These are phyloP conservation scores for Podospora anserina DNA, from an alignment of 495 filamentous ascomycete genomes.

Conservation along the genomic window DNA sequence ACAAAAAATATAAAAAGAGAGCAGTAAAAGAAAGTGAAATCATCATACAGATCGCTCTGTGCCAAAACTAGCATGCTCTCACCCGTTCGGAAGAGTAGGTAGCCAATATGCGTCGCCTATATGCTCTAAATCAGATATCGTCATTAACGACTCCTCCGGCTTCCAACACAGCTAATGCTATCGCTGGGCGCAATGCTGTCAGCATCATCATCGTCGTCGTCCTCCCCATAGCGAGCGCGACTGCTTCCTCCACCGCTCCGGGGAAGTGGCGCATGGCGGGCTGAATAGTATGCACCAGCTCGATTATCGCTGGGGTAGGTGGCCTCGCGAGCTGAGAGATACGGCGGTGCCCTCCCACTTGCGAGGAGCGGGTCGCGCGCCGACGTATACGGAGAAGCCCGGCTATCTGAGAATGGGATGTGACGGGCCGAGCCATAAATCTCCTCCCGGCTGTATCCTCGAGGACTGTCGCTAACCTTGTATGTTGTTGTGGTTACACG, in stretches of 20 bases:
- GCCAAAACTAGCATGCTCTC: not conserved
- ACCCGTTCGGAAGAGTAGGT: not conserved
- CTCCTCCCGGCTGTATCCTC: slow-evolving; percentile 22
- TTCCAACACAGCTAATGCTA: slow-evolving; percentile 63
- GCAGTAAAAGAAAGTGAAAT: not conserved
- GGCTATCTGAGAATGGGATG: slow-evolving; percentile 11
- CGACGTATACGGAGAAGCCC: slow-evolving; percentile 7
- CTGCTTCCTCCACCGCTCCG: slow-evolving; percentile 40
- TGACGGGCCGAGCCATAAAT: slow-evolving; percentile 31
- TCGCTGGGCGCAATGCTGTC: slow-evolving; percentile 60
- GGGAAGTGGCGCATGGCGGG: slow-evolving; percentile 48
- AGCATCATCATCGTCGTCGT: slow-evolving; percentile 29
- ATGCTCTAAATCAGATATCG: not conserved
- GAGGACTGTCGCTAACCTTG: slow-evolving; percentile 22
- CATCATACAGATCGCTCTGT: slow-evolving; percentile 12
- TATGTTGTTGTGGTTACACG: slow-evolving; percentile 33
- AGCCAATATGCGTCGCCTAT: too few species aligned
- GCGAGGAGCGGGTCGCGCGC: slow-evolving; percentile 4
- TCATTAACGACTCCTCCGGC: slow-evolving; percentile 31
- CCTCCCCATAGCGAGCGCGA: slow-evolving; percentile 34
- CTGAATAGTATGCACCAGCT: slow-evolving; percentile 25
- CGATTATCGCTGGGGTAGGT: slow-evolving; percentile 25
- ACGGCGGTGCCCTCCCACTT: slow-evolving; percentile 6
- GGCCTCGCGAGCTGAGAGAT: slow-evolving; percentile 15
- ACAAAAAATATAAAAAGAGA: not conserved